Base-by-base conservation (phyloP, 208 protist species). In the Acanthamoeba culbertsoni region DNA sequence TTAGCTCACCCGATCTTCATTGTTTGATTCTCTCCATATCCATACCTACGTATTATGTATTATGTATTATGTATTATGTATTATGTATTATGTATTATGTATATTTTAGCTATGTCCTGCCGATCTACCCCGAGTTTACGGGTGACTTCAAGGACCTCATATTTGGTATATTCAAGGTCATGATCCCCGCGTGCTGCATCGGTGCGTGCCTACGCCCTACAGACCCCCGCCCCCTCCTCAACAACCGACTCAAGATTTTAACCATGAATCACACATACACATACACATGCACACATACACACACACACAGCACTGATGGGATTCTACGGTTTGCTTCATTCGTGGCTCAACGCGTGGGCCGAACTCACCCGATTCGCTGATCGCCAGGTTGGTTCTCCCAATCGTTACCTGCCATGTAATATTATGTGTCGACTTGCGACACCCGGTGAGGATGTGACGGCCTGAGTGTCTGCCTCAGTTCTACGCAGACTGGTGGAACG, bases 401-500 rank as follows among this genome's bases (percentile, higher is more conserved):
- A n/a, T n/a, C n/a, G n/a, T n/a, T n/a, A n/a, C n/a, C n/a, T n/a
- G n/a, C n/a, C n/a, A n/a, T n/a, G n/a, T n/a, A n/a, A n/a, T n/a
- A n/a, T n/a, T n/a, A n/a, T n/a, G n/a, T n/a, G n/a, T n/a, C n/a
- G n/a, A n/a, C n/a, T n/a, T n/a, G n/a, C n/a, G n/a, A n/a, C n/a
- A n/a, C n/a, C n/a, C n/a, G n/a, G n/a, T n/a, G n/a, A n/a, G n/a
- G n/a, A n/a, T n/a, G n/a, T n/a, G 55, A 62, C 26, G 20, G 55
- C 26, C 20, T n/a, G n/a, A n/a, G n/a, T n/a, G n/a, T n/a, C n/a
- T n/a, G n/a, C n/a, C 23, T 37, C 86, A 92, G 86, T 92, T 92
- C 63, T 92, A 92, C 86, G 45, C 46, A 45, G 86, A 92, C 57
- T 92, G 86, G 86, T 92, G 86, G 86, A 92, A 92, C 40, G 51